These are phyloP conservation scores for Emmonsia crescens DNA, from an alignment of 2,329 filamentous ascomycete species.

Conservation along the genomic window DNA sequence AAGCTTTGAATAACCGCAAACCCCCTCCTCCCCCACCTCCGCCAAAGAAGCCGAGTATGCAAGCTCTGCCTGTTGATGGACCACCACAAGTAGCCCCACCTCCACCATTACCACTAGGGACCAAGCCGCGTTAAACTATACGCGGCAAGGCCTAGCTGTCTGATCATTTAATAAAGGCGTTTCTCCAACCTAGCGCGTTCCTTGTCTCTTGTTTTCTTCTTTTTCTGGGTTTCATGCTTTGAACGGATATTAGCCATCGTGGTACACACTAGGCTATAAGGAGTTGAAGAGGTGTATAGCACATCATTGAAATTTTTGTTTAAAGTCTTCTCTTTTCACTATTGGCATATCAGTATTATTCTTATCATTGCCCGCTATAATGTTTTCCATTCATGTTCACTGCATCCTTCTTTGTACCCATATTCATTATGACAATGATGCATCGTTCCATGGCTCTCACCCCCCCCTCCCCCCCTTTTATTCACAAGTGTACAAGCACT, in stretches of 20 bases:
- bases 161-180: background rate
- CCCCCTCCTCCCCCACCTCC: conserved; percentile 49
- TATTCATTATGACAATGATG: background rate
- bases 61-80: conserved; percentile 22
- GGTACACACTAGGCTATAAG: background rate
- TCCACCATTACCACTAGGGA: conserved; percentile 47
- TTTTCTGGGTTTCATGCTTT: background rate
- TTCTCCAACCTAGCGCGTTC: background rate
- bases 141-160: background rate
- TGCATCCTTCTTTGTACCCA: background rate
- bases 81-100: conserved; percentile 27
- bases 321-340: background rate
- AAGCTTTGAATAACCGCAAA: conserved; percentile 33
- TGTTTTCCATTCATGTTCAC: background rate
- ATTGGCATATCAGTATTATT: background rate
- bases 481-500: background rate
- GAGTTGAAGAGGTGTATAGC: background rate
- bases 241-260: background rate
- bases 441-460: background rate
- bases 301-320: background rate
- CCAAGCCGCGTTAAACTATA: conserved; percentile 40
- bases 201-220: background rate
- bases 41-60: conserved; percentile 43
- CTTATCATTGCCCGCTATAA: background rate
- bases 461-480: no score